Evolutionary conservation across 2,329 filamentous ascomycete species (phyloP).

Genomic region (Parascedosporium putredinis): DNA sequence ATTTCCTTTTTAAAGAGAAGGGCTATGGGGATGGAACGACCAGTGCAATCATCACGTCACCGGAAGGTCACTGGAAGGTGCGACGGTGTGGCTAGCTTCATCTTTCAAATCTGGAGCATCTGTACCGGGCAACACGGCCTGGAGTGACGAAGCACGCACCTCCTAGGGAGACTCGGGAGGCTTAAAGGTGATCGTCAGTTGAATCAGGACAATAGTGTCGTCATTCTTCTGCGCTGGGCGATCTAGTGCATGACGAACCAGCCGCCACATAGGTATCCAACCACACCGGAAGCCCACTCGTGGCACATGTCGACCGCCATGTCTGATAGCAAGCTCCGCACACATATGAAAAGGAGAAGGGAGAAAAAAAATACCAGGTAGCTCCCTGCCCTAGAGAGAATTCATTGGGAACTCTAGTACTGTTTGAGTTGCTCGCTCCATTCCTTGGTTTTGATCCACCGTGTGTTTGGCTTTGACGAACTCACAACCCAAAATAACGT

Average conservation of each 20-base stretch:
- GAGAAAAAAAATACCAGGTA: not conserved
- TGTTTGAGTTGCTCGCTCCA: not conserved
- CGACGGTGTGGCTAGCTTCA: not conserved
- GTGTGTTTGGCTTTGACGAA: not conserved
- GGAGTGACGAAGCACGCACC: not conserved
- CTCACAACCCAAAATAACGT: not conserved
- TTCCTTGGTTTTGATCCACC: not conserved
- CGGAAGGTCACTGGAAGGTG: slow-evolving; percentile 3
- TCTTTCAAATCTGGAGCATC: not conserved
- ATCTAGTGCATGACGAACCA: not conserved
- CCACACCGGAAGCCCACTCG: not conserved
- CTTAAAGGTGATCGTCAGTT: slow-evolving; percentile 2
- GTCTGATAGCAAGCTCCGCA: no score
- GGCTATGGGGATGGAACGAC: not conserved
- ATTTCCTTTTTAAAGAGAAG: not conserved
- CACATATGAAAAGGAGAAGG: no score
- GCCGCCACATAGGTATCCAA: not conserved
- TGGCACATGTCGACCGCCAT: not conserved
- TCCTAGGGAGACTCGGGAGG: not conserved
- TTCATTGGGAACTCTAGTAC: not conserved
- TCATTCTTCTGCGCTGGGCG: not conserved
- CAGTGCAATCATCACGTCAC: slow-evolving; percentile 9
- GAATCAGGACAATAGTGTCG: not conserved
- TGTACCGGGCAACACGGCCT: not conserved
- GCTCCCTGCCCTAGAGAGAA: no score